These are phyloP conservation scores for Poronia punctata DNA, from an alignment of 495 filamentous ascomycete species.

Conservation along the genomic window DNA sequence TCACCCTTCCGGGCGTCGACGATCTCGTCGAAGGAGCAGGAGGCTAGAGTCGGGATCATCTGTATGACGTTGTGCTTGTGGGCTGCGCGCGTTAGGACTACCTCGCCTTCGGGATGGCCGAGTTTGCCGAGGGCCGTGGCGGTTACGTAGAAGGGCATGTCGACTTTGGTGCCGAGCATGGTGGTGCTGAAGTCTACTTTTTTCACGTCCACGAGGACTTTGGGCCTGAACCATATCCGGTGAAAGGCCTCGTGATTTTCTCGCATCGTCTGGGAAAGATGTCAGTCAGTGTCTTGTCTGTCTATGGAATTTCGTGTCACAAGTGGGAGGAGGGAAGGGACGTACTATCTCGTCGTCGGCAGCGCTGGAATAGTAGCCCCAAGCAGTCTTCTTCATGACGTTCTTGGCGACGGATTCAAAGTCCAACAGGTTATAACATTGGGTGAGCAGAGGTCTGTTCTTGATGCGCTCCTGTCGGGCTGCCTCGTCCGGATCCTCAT, in stretches of 20 bases:
- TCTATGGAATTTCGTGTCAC: background rate
- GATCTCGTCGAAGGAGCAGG: slow-evolving; percentile 96
- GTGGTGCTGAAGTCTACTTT: slow-evolving; percentile 77
- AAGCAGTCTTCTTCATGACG: slow-evolving; percentile 91
- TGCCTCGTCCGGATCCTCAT: slow-evolving; percentile 66
- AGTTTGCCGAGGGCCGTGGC: slow-evolving; percentile 90
- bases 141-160: slow-evolving; percentile 86
- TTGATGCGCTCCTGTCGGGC: slow-evolving; percentile 68
- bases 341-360: slow-evolving; percentile 95
- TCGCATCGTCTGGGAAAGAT: slow-evolving; percentile 77
- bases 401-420: slow-evolving; percentile 84
- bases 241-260: slow-evolving; percentile 96
- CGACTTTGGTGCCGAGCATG: slow-evolving; percentile 80
- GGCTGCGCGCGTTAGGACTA: slow-evolving; percentile 78
- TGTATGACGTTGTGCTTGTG: slow-evolving; percentile 81
- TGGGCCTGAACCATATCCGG: slow-evolving; percentile 94
- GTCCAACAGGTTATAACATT: slow-evolving; percentile 93
- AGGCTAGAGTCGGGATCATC: slow-evolving; percentile 98
- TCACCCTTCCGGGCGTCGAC: slow-evolving; percentile 71
- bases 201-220: slow-evolving; percentile 78
- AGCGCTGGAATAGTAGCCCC: slow-evolving; percentile 94
- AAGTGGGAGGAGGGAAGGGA: slow-evolving; percentile 2
- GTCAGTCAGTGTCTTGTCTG: background rate
- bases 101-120: slow-evolving; percentile 82
- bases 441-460: slow-evolving; percentile 72